These are phyloP conservation scores for Pterocarpus macrocarpus DNA, from an alignment of 306 rosid species.

Conservation along the genomic window DNA sequence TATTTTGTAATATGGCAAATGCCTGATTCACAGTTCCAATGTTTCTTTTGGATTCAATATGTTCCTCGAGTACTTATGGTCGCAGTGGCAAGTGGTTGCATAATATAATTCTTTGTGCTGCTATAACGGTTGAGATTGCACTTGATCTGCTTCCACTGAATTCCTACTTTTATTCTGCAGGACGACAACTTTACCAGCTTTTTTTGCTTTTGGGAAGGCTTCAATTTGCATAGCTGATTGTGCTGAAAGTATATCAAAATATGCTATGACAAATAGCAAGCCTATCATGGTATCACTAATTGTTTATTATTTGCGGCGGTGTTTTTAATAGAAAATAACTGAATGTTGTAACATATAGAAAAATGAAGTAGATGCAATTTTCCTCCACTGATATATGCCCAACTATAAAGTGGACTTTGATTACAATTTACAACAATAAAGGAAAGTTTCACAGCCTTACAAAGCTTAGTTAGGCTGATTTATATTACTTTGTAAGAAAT, in stretches of 20 bases:
- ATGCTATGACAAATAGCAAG: slow-evolving; percentile 55
- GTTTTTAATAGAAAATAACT: slow-evolving; percentile 15
- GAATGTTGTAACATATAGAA: slow-evolving; percentile 16
- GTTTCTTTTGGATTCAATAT: slow-evolving; percentile 27
- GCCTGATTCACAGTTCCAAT: slow-evolving; percentile 5
- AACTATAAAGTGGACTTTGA: background rate
- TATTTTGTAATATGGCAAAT: slow-evolving; percentile 1
- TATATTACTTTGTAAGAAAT: slow-evolving; percentile 7
- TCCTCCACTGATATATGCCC: slow-evolving; percentile 17
- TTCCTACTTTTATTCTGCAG: slow-evolving; percentile 55
- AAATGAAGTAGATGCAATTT: slow-evolving; percentile 26
- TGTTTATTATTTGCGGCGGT: background rate
- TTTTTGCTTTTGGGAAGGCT: slow-evolving; percentile 84
- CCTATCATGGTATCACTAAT: slow-evolving; percentile 65
- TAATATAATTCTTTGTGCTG: slow-evolving; percentile 25
- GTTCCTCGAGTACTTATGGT: background rate
- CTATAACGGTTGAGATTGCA: slow-evolving; percentile 24
- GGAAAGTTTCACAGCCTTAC: slow-evolving; percentile 23
- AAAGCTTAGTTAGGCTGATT: background rate
- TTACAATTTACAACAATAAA: background rate
- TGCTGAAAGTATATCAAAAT: slow-evolving; percentile 55
- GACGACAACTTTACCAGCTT: slow-evolving; percentile 80
- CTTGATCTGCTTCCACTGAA: slow-evolving; percentile 30
- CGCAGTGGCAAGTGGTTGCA: slow-evolving; percentile 13
- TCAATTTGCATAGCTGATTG: slow-evolving; percentile 62